Base-by-base conservation (phyloP, 192 early-diverging fungal genomes). In the Umbelopsis sp. region DNA sequence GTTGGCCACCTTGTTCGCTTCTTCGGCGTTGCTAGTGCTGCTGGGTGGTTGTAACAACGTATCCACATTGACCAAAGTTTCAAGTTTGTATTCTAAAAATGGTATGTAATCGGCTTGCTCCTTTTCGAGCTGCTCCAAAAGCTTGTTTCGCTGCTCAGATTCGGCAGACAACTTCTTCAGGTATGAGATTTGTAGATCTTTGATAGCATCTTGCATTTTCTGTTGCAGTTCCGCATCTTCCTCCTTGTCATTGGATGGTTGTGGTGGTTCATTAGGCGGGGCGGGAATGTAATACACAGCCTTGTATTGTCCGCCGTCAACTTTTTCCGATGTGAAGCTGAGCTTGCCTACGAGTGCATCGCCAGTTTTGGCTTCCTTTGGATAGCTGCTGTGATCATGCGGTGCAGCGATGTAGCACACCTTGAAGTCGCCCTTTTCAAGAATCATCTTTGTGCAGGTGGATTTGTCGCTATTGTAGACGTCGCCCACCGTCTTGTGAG, bases 291-390 rank as follows among this genome's bases (percentile, higher is more conserved):
- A 69, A 46, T 87, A 90, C 16, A 84, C 71, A 4, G 78, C 77
- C 15, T 68, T 76, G 46, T 84, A 74, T 77, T 82, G 75, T 50
- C 84, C 80, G 67, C 85, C 71, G 79, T 78, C 75, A n/a, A 82
- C 44, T 79, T 61, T 70, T 52, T 76, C 46, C 58, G 79, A 16
- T 69, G 75, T 81, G 48, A 92, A 84, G 15, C 79, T 66, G 46
- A 95, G 75, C 41, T 86, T 83, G 1, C 95, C 97, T 20, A 87
- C 69, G 30, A 98, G 81, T 49, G 92, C 66, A 77, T 98, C 97
- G 6, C 94, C 94, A 7, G 89, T 82, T 55, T 86, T 85, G 41
- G 90, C 92, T 13, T 88, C 90, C 55, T 88, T 88, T 7, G 94
- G 91, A 46, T 82, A 82, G 27, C 70, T 66, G 37, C 78, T 78